Conservation (phyloP, 495 filamentous ascomycete genomes). For the Podospora appendiculata region DNA sequence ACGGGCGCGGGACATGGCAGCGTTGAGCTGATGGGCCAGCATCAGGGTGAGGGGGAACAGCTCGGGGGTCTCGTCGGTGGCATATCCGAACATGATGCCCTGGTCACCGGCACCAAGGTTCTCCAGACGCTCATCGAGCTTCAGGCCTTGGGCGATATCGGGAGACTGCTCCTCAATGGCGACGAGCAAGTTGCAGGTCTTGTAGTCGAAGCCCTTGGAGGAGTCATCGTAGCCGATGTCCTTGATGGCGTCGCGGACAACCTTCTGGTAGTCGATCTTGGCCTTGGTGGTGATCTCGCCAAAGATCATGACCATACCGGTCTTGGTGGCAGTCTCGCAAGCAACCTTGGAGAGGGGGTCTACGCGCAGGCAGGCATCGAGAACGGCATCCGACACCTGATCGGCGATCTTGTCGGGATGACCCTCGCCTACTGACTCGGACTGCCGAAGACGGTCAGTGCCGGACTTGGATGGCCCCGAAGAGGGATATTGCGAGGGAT, state of each 20-base stretch:
- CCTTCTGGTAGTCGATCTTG: constrained; percentile 91
- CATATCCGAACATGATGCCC: constrained; percentile 99
- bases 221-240: constrained; percentile 98
- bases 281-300: constrained; percentile 99
- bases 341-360: constrained; percentile 98
- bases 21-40: constrained; percentile 92
- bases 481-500: neutral
- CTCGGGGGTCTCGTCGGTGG: constrained; percentile 97
- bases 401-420: constrained; percentile 98
- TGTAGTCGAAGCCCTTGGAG: constrained; percentile 98
- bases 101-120: constrained; percentile 98
- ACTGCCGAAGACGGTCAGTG: constrained; percentile 36
- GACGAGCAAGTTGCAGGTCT: constrained; percentile 96
- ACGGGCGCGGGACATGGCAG: constrained; percentile 81
- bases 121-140: constrained; percentile 94
- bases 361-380: constrained; percentile 91
- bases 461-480: neutral
- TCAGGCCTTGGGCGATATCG: constrained; percentile 96
- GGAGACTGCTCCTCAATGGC: constrained; percentile 99
- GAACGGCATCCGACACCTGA: constrained; percentile 96
- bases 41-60: constrained; percentile 88
- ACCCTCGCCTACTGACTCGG: constrained; percentile 96
- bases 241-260: constrained; percentile 92
- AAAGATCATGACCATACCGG: constrained; percentile 99
- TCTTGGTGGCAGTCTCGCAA: constrained; percentile 99